Percentiles rank a stretch among this genome's conserved stretches.
Evolutionary conservation across 192 early-diverging fungal genomes (phyloP).

Genomic region (Lobosporangium transversale): DNA sequence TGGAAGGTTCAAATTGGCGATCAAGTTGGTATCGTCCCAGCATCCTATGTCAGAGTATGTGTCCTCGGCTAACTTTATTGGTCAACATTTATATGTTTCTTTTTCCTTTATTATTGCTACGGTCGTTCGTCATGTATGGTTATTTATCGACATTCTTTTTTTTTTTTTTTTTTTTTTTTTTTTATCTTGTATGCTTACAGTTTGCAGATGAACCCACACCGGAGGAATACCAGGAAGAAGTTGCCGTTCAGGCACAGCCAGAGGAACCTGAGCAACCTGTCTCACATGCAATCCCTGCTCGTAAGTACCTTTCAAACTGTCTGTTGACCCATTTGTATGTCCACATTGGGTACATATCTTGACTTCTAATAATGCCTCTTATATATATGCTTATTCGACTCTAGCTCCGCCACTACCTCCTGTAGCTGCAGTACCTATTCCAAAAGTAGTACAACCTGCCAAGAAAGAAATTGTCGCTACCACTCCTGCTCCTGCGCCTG

Average conservation of each 20-base stretch:
- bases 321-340: no score
- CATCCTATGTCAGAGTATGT: constrained; percentile 77
- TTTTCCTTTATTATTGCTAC: no score
- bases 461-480: constrained; percentile 8
- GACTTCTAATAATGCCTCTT: no score
- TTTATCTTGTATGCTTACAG: background rate
- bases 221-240: constrained; percentile 17
- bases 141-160: background rate
- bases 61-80: background rate
- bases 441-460: constrained; percentile 14
- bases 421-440: constrained; percentile 8
- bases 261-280: constrained; percentile 22
- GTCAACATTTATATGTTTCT: background rate
- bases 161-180: background rate
- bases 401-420: constrained; percentile 14
- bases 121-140: background rate
- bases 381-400: no score
- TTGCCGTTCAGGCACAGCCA: background rate
- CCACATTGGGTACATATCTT: no score
- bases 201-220: constrained; percentile 36
- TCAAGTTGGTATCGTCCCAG: constrained; percentile 85
- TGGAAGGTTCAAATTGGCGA: constrained; percentile 78
- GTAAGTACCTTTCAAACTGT: constrained; percentile 11
- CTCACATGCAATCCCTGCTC: constrained; percentile 34
- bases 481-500: background rate